Conservation (phyloP, 1,284 basidiomycete species). For the Rhodofomes roseus region DNA sequence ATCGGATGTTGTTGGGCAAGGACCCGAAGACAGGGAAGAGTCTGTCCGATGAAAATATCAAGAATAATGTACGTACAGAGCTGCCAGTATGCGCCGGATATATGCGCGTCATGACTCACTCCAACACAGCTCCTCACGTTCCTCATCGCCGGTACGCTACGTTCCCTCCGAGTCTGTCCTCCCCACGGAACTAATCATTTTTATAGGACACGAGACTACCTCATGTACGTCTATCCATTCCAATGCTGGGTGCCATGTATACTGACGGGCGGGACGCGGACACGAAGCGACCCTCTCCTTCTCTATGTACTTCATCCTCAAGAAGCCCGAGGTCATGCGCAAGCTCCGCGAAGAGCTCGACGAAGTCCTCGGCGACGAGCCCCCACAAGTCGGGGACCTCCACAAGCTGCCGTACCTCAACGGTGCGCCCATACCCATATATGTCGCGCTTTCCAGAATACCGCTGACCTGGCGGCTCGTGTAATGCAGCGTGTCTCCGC, state of each 20-base stretch:
- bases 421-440: slow-evolving; percentile 25
- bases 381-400: slow-evolving; percentile 35
- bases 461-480: neutral
- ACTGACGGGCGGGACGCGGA: neutral
- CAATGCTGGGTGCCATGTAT: neutral
- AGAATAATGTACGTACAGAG: slow-evolving; percentile 34
- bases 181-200: neutral
- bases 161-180: neutral
- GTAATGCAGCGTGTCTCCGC: slow-evolving; percentile 36
- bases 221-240: slow-evolving; percentile 26
- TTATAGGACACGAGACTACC: slow-evolving; percentile 44
- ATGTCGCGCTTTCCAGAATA: too few relatives aligned
- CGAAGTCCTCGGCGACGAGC: slow-evolving; percentile 35
- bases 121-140: slow-evolving; percentile 42
- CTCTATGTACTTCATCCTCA: slow-evolving; percentile 41
- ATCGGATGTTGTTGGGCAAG: slow-evolving; percentile 43
- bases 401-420: slow-evolving; percentile 40
- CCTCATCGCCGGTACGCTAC: slow-evolving; percentile 41
- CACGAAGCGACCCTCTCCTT: slow-evolving; percentile 35
- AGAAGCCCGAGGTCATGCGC: slow-evolving; percentile 39
- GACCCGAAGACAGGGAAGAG: slow-evolving; percentile 45
- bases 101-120: neutral
- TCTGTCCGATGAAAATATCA: slow-evolving; percentile 42
- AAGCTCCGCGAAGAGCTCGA: slow-evolving; percentile 46
- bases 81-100: too few relatives aligned